phyloP scores from a whole-genome alignment of 148 eudicot species.

The Camellia lanceoleosa region DNA sequence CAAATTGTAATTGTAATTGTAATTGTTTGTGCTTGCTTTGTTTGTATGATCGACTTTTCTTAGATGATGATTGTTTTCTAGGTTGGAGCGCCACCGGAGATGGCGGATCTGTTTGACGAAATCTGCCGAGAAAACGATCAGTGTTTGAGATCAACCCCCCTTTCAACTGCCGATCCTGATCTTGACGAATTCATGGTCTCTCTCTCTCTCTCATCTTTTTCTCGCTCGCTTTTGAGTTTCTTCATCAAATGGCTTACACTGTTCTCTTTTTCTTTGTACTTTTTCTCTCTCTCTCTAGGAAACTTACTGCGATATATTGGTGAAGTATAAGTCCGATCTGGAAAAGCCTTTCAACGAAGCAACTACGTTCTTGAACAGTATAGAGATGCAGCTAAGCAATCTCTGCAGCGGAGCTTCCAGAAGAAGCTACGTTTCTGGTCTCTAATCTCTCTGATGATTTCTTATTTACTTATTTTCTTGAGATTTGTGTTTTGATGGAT shows the following conservation, averaged over 20 bases:
- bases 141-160: constrained; percentile 30
- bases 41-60: background rate
- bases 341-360: constrained; percentile 80
- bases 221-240: background rate
- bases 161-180: constrained; percentile 59
- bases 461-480: constrained; percentile 7
- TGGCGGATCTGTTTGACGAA: constrained; percentile 47
- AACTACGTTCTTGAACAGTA: constrained; percentile 56
- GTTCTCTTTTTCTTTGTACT: background rate
- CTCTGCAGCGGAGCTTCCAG: constrained; percentile 53
- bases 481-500: constrained; percentile 4
- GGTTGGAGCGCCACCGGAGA: constrained; percentile 80
- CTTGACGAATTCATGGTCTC: constrained; percentile 77
- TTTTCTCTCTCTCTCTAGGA: constrained; percentile 31
- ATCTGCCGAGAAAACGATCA: constrained; percentile 39
- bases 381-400: constrained; percentile 54
- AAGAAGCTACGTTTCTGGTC: constrained; percentile 19
- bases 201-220: constrained; percentile 1
- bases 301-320: constrained; percentile 63
- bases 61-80: constrained; percentile 10
- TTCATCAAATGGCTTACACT: background rate
- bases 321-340: constrained; percentile 65
- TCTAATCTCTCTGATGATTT: constrained; percentile 1
- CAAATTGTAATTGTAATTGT: background rate
- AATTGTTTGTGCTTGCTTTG: background rate